phyloP scores from a whole-genome alignment of 257 asterid genomes.

The Solanum pinnatisectum region DNA sequence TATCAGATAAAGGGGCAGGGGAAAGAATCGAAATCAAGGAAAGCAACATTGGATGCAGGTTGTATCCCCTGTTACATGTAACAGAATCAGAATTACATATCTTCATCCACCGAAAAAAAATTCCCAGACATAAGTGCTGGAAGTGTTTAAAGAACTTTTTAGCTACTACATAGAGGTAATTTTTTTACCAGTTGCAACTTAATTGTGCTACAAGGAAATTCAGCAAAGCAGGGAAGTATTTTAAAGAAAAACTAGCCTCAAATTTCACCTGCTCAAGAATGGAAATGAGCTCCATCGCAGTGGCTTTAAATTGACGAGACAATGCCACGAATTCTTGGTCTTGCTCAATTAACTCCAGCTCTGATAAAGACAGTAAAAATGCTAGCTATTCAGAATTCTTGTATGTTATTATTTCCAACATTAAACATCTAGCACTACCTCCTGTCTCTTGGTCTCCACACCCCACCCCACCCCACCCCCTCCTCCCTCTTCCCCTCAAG shows the following conservation, averaged over 20 bases:
- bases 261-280: conserved; percentile 83
- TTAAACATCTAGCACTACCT: background rate
- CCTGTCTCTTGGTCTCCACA: background rate
- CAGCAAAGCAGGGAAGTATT: background rate
- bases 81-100: background rate
- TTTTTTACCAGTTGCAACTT: background rate
- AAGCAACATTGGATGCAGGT: background rate
- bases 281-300: conserved; percentile 90
- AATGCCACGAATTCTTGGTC: conserved; percentile 85
- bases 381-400: conserved; percentile 17
- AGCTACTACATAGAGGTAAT: background rate
- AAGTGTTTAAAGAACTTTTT: background rate
- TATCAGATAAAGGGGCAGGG: background rate
- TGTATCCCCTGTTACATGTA: background rate
- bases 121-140: background rate
- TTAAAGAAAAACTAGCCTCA: background rate
- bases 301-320: conserved; percentile 92
- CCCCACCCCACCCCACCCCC: background rate
- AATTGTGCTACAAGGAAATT: background rate
- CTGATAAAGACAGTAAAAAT: conserved; percentile 34
- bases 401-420: background rate
- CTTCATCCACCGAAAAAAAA: background rate
- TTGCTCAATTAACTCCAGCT: conserved; percentile 92
- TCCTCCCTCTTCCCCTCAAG: background rate
- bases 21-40: background rate